Conservation (phyloP, 2,329 filamentous ascomycete species). For the Aspergillus proliferans region DNA sequence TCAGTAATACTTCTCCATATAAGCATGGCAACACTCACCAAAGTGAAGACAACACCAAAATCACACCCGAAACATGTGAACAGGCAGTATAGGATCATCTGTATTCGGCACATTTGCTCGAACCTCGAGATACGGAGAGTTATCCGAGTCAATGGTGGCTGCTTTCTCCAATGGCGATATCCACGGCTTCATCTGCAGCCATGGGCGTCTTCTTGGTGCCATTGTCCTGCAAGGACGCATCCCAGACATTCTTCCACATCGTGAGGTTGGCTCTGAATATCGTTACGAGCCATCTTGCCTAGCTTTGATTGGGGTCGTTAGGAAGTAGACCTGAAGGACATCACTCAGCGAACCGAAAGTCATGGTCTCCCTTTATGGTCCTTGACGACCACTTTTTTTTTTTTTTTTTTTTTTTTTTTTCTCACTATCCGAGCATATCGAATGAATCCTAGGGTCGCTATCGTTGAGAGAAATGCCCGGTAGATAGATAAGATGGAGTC, state of each 20-base stretch:
- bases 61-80: conserved; percentile 35
- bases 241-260: conserved; percentile 9
- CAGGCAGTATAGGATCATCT: conserved; percentile 21
- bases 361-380: too few relatives aligned
- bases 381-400: too few relatives aligned
- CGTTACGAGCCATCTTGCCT: conserved; percentile 1
- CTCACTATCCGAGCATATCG: too few relatives aligned
- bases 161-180: conserved; percentile 16
- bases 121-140: conserved; percentile 23
- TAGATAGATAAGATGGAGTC: too few relatives aligned
- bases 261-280: conserved; percentile 2
- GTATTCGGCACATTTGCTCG: conserved; percentile 22
- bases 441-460: too few relatives aligned
- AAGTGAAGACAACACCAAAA: conserved; percentile 40
- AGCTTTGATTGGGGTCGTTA: too few relatives aligned
- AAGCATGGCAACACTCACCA: conserved; percentile 17
- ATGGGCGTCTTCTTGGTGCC: conserved; percentile 9
- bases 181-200: conserved; percentile 12
- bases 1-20: neutral
- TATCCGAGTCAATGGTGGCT: conserved; percentile 18
- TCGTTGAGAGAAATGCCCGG: too few relatives aligned
- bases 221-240: conserved; percentile 3
- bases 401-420: too few relatives aligned
- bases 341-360: too few relatives aligned
- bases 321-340: too few relatives aligned